Evolutionary conservation across 2,329 filamentous ascomycete species (phyloP), one percentile per base, ranked within the genome.

Genomic region (Xylaria sp.): DNA sequence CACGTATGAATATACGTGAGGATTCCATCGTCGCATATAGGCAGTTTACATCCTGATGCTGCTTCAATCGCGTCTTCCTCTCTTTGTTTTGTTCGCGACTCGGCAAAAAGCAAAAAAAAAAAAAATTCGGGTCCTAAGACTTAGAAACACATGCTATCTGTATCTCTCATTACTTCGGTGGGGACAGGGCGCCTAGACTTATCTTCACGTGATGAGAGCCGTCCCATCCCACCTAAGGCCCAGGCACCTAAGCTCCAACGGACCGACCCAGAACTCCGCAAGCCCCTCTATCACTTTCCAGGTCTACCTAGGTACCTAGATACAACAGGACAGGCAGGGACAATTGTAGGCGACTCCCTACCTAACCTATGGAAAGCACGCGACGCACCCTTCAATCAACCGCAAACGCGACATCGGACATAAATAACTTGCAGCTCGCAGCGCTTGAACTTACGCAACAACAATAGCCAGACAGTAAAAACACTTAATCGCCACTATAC

Each of bases 1-100:
- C 86, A 88, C 92, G 86, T 87, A 98, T 83, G 83, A 97, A 92
- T 57, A 92, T 85, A 72, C 86, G 90, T 79, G 93, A 96, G 80
- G 86, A 85, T 73, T 84, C 84, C 70, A 71, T 71, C 2, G 5
- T 65, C 24, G 45, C 42, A 57, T 27, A 51, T 9, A 30, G 55
- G 21, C 12, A 59, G 24, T 6, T 54, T n/a, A 24, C 21, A 42
- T 27, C 48, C n/a, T 54, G 53, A 57, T 51, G 45, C 53, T 17
- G 34, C 51, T 45, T 17, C 39, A 27, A 12, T 56, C 57, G 30
- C 27, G 32, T 30, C 19, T 32, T 21, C 36, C 32, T 36, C 17
- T 42, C 47, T 50, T 51, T 55, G 58, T 59, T 53, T 45, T 61
- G 56, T 55, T 66, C 34, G 50, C 54, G 24, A 30, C 39, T 57